Base-by-base conservation (phyloP, 441 rosid species). In the Gossypium trilobum region DNA sequence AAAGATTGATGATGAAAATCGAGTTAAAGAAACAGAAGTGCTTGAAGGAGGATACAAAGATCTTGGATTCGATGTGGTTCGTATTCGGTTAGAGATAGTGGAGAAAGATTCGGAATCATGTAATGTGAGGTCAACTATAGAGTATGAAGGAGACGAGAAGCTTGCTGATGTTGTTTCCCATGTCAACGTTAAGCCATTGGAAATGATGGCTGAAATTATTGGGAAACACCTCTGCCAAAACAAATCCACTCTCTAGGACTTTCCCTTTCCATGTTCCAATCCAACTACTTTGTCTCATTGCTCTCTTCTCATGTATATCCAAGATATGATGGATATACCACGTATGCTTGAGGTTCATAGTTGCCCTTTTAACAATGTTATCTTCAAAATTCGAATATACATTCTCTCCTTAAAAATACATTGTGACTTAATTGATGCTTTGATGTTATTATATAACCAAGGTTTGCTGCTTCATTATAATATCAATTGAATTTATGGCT, bases 21-120 rank as follows among this genome's bases (percentile, higher is more conserved):
- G 77, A 0, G 81, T 83, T 64, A 85, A 82, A 73, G 87, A 78
- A 72, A 77, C 78, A 1, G 83, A 85, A 72, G 2, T 66, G 2
- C 60, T 85, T 0, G 85, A 83, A 74, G 84, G 84, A 42, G 86
- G 73, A 0, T 58, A 16, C 23, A 56, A 11, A 39, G 73, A 5
- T 13, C 73, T 70, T 8, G 73, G 73, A 6, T 7, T 70, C 16
- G 65, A 70, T 57, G 1, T 3, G 4, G 25, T 55, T 17, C 64
- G 42, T 9, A 1, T 42, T 36, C 33, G 64, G 5, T 11, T 70
- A 33, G 73, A 70, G 33, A 57, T 70, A 5, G 2, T 70, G 3
- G 66, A 70, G 54, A 56, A 39, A 29, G 73, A 57, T 57, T 36
- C 73, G 0, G 54, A 36, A 22, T 39, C 73, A 39, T 70, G 25